Percentiles rank a stretch among this genome's conserved stretches.
phyloP scores from a whole-genome alignment of 768 basidiomycete genomes.

The Pleurotus eryngii region DNA sequence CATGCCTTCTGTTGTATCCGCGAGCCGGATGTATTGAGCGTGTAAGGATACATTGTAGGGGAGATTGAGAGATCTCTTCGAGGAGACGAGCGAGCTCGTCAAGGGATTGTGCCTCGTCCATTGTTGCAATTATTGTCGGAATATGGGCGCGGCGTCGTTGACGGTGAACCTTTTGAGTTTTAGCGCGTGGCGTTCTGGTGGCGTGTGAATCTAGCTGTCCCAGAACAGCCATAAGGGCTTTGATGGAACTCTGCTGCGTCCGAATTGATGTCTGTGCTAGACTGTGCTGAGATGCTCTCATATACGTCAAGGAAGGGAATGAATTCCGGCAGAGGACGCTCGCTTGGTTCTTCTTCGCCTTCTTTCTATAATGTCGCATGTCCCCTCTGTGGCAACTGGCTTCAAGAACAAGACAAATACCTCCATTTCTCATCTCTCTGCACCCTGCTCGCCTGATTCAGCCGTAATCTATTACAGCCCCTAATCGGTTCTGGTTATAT shows the following conservation, averaged over 20 bases:
- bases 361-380: neutral
- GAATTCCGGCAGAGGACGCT: slow-evolving; percentile 3
- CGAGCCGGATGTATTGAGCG: slow-evolving; percentile 62
- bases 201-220: neutral
- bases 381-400: neutral
- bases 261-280: neutral
- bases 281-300: neutral
- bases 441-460: slow-evolving; percentile 1
- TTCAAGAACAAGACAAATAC: slow-evolving; percentile 7
- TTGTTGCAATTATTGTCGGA: slow-evolving; percentile 17
- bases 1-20: slow-evolving; percentile 51
- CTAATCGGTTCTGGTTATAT: slow-evolving; percentile 3
- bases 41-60: slow-evolving; percentile 68
- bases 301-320: neutral
- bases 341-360: slow-evolving; percentile 7
- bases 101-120: slow-evolving; percentile 59
- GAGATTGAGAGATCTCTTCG: slow-evolving; percentile 51
- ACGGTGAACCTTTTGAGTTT: neutral
- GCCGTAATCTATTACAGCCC: slow-evolving; percentile 4
- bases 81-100: slow-evolving; percentile 63
- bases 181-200: neutral
- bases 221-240: neutral
- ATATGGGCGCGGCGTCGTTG: neutral
- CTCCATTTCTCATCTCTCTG: slow-evolving; percentile 6
- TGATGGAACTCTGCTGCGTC: neutral